Evolutionary conservation across 805 yeast species (phyloP).

Genomic region (Ogataea chonburiensis): DNA sequence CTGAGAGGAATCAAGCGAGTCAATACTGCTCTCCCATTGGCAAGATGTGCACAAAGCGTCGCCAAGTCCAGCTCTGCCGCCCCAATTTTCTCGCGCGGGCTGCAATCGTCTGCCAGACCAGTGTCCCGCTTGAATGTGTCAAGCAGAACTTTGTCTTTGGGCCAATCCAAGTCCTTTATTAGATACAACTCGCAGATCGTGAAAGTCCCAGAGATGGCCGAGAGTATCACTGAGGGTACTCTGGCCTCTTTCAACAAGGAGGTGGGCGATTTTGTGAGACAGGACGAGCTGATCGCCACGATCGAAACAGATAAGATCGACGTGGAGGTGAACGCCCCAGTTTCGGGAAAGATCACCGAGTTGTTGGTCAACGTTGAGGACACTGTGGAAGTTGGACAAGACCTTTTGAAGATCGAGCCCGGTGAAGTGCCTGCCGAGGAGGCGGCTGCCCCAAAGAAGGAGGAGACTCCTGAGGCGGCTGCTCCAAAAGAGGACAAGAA

Average conservation of each 20-base stretch:
- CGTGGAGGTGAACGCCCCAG: constrained; percentile 93
- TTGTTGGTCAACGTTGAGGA: constrained; percentile 81
- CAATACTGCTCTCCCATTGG: constrained; percentile 4
- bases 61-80: background rate
- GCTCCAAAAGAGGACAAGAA: constrained; percentile 23
- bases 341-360: constrained; percentile 85
- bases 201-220: constrained; percentile 98
- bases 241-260: constrained; percentile 62
- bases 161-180: constrained; percentile 14
- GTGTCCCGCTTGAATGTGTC: background rate
- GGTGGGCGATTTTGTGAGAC: constrained; percentile 84
- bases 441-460: constrained; percentile 45
- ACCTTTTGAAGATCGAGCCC: constrained; percentile 80
- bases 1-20: constrained; percentile 12
- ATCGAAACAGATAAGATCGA: constrained; percentile 98
- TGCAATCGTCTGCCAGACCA: constrained; percentile 8
- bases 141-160: constrained; percentile 3
- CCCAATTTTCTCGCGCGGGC: constrained; percentile 4
- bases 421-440: constrained; percentile 57
- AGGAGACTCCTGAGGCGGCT: constrained; percentile 32
- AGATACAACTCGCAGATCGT: constrained; percentile 48
- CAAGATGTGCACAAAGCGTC: constrained; percentile 2
- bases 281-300: constrained; percentile 91
- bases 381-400: constrained; percentile 96
- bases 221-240: constrained; percentile 96